These are phyloP conservation scores for Lachancea thermotolerans DNA, from an alignment of 805 yeast species.

Conservation along the genomic window DNA sequence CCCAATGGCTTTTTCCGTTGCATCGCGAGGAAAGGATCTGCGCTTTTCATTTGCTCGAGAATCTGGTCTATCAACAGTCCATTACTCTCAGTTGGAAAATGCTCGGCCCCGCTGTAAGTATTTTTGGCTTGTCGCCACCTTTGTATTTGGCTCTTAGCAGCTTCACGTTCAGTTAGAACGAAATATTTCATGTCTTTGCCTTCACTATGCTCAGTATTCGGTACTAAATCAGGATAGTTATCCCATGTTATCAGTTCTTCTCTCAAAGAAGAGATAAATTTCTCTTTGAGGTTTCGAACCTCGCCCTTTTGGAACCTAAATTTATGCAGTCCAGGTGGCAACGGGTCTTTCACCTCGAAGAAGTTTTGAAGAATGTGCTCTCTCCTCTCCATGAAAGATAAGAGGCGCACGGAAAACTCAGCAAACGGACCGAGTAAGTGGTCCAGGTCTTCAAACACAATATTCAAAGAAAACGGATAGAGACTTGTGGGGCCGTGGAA, in stretches of 20 bases:
- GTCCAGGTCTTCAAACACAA: conserved; percentile 4
- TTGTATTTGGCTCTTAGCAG: background rate
- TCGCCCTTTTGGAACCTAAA: conserved; percentile 6
- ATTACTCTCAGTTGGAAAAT: background rate
- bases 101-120: background rate
- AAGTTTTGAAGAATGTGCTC: conserved; percentile 1
- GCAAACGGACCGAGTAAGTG: conserved; percentile 5
- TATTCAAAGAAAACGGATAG: conserved; percentile 2
- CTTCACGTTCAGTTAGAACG: background rate
- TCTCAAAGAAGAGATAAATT: conserved; percentile 4
- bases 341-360: background rate
- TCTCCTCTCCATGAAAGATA: conserved; percentile 9
- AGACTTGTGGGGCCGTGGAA: conserved; percentile 5
- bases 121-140: background rate
- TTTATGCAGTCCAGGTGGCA: background rate
- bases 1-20: background rate
- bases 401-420: conserved; percentile 5
- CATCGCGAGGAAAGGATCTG: background rate
- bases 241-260: conserved; percentile 4
- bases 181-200: background rate
- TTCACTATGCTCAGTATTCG: background rate
- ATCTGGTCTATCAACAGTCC: background rate
- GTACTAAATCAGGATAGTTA: conserved; percentile 4
- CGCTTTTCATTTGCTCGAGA: background rate
- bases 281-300: conserved; percentile 8